These are phyloP conservation scores for Neostapfia colusana DNA, from an alignment of 176 grass and related monocot species.

Conservation along the genomic window DNA sequence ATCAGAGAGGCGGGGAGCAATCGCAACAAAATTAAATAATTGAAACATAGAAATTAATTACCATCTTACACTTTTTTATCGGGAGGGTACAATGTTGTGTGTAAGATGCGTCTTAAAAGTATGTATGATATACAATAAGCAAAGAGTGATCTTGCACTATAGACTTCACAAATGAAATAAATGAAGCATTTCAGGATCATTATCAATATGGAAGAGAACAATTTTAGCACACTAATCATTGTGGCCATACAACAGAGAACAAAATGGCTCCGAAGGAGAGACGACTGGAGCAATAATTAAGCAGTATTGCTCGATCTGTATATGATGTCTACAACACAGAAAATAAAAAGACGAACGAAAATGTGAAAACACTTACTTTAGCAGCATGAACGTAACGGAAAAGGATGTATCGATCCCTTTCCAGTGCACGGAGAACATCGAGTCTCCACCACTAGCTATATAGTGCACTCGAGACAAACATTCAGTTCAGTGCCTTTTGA, in stretches of 20 bases:
- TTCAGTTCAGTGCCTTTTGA: slow-evolving; percentile 14
- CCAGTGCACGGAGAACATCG: slow-evolving; percentile 15
- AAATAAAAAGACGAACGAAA: slow-evolving; percentile 26
- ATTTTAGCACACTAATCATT: neutral
- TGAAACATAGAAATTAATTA: neutral
- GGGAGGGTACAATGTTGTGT: neutral
- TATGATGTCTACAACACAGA: neutral
- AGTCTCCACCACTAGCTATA: slow-evolving; percentile 18
- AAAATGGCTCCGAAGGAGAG: neutral
- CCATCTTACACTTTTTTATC: neutral
- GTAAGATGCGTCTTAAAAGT: neutral
- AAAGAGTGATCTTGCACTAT: neutral
- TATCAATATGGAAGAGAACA: neutral
- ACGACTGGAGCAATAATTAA: neutral
- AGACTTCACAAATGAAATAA: neutral
- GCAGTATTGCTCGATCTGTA: neutral
- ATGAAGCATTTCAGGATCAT: neutral
- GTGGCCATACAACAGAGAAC: neutral
- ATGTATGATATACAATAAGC: neutral
- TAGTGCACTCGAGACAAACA: slow-evolving; percentile 16
- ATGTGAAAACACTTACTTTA: slow-evolving; percentile 10
- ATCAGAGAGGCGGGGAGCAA: neutral
- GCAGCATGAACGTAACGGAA: neutral
- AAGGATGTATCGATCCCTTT: slow-evolving; percentile 26
- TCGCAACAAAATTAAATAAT: neutral